A percentile compares a stretch with the other conserved stretches of the same genome.
Evolutionary conservation across 2,329 filamentous ascomycete genomes (phyloP).

Genomic region (Aspergillus fumigatiaffinis): DNA sequence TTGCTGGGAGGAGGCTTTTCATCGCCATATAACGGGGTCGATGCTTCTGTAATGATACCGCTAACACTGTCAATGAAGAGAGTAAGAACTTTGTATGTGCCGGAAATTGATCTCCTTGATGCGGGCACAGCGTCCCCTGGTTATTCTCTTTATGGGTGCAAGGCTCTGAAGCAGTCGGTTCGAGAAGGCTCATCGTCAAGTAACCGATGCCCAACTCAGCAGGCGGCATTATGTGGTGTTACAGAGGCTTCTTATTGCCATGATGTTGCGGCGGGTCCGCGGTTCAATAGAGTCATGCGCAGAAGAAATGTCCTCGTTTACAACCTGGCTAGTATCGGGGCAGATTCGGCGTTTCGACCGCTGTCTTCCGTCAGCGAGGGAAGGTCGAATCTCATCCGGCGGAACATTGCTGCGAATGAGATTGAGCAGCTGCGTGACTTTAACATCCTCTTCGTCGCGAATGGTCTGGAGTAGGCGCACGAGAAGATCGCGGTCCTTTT

Average conservation of each 20-base stretch:
- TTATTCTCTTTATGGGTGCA: neutral
- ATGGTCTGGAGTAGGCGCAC: slow-evolving; percentile 17
- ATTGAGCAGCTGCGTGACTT: slow-evolving; percentile 14
- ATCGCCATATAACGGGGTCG: too few relatives aligned
- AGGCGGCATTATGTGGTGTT: slow-evolving; percentile 14
- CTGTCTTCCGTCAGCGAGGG: slow-evolving; percentile 1
- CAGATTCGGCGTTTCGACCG: neutral
- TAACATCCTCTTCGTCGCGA: slow-evolving; percentile 10
- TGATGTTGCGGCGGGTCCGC: neutral
- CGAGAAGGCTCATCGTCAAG: slow-evolving; percentile 19
- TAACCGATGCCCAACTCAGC: slow-evolving; percentile 29
- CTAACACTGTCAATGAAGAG: neutral
- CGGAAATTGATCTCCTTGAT: neutral
- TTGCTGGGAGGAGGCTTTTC: too few relatives aligned
- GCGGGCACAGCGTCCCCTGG: too few relatives aligned
- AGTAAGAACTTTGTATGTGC: neutral
- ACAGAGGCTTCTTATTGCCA: slow-evolving; percentile 7
- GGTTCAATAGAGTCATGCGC: neutral
- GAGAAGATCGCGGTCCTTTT: slow-evolving; percentile 19
- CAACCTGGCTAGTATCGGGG: neutral
- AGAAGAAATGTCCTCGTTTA: neutral
- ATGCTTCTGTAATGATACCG: too few relatives aligned
- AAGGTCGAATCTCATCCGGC: slow-evolving; percentile 19
- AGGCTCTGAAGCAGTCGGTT: neutral
- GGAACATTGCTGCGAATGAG: slow-evolving; percentile 22